phyloP scores from a whole-genome alignment of 1,139 yeast species.

The Blastobotrys proliferans region DNA sequence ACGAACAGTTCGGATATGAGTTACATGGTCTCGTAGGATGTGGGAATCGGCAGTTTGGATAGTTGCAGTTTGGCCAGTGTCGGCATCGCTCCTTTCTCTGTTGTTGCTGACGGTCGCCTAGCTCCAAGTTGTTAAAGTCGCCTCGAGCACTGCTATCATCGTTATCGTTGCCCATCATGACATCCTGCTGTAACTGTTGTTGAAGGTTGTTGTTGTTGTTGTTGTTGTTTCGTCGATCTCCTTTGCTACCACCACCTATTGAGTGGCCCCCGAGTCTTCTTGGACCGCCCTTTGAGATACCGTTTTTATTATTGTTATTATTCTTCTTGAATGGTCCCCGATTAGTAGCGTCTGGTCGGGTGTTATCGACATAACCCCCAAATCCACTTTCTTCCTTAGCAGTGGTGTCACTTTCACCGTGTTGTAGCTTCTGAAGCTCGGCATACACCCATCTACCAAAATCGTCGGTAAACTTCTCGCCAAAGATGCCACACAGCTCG shows the following conservation, averaged over 20 bases:
- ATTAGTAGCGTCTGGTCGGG: constrained; percentile 1
- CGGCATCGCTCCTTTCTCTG: constrained; percentile 48
- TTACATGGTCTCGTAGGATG: constrained; percentile 78
- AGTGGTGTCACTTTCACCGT: constrained; percentile 15
- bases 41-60: constrained; percentile 62
- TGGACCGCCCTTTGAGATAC: constrained; percentile 4
- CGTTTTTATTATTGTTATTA: background rate
- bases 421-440: constrained; percentile 36
- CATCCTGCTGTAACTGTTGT: constrained; percentile 9
- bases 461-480: constrained; percentile 59
- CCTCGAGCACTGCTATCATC: constrained; percentile 10
- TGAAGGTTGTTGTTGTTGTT: constrained; percentile 9
- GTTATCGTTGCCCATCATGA: constrained; percentile 13
- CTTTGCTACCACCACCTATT: constrained; percentile 14
- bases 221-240: background rate
- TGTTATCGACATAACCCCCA: constrained; percentile 11
- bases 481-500: constrained; percentile 65
- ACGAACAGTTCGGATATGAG: constrained; percentile 75
- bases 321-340: constrained; percentile 5
- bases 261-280: constrained; percentile 15
- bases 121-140: constrained; percentile 12
- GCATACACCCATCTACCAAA: constrained; percentile 50
- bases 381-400: constrained; percentile 7
- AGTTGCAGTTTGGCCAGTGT: constrained; percentile 71
- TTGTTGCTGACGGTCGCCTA: constrained; percentile 6